Evolutionary conservation across 345 rosid species (phyloP).

Genomic region (Gossypium australe): DNA sequence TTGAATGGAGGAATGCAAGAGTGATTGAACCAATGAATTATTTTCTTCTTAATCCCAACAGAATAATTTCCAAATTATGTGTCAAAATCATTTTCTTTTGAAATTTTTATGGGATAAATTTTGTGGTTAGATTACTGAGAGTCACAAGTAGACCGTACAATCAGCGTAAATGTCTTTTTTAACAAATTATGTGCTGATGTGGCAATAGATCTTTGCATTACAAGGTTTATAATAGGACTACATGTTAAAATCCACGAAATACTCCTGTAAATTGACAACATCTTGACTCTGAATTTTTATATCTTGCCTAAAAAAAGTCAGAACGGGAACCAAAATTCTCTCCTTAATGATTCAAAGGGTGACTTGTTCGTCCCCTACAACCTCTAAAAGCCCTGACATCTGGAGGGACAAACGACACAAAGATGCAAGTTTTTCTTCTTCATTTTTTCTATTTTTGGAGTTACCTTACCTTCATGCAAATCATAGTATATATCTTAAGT

Average conservation of each 20-base stretch:
- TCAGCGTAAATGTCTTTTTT: neutral
- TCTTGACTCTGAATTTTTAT: neutral
- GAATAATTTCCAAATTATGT: neutral
- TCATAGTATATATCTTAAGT: no score
- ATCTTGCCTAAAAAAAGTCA: neutral
- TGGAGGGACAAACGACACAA: constrained; percentile 32
- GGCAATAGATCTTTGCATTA: neutral
- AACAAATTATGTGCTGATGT: neutral
- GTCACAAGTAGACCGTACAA: constrained; percentile 3
- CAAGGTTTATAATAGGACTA: neutral
- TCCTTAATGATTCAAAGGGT: constrained; percentile 27
- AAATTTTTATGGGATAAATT: neutral
- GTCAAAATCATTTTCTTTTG: neutral
- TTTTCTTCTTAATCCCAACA: constrained; percentile 22
- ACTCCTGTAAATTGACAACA: neutral
- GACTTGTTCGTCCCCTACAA: constrained; percentile 43
- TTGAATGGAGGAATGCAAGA: constrained; percentile 23
- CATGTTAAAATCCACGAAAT: neutral
- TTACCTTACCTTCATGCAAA: no score
- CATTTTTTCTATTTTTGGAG: neutral
- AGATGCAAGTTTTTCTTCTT: neutral
- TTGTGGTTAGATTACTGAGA: neutral
- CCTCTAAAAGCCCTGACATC: constrained; percentile 33
- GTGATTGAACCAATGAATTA: constrained; percentile 26
- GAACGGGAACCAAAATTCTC: constrained; percentile 24